Evolutionary conservation across 805 yeast genomes (phyloP).

Genomic region (Candida insectalens): DNA sequence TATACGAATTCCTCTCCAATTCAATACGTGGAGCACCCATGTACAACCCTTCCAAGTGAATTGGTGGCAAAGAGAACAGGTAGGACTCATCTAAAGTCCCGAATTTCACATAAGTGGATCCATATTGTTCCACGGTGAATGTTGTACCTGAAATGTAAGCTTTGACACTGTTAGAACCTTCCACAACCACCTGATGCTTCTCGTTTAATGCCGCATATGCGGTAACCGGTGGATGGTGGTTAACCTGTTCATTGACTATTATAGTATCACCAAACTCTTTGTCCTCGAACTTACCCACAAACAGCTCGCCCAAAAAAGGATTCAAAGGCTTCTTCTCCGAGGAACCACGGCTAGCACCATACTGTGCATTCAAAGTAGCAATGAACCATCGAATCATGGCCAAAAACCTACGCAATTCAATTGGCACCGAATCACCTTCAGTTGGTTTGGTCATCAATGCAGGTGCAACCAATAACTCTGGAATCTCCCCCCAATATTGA

Average conservation of each 20-base stretch:
- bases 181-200: conserved; percentile 54
- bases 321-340: conserved; percentile 94
- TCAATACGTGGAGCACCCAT: conserved; percentile 93
- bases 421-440: conserved; percentile 33
- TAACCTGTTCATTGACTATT: conserved; percentile 82
- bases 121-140: conserved; percentile 81
- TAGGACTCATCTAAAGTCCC: conserved; percentile 57
- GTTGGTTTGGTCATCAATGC: conserved; percentile 30
- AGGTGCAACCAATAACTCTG: conserved; percentile 73
- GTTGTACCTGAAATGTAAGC: conserved; percentile 73
- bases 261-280: conserved; percentile 63
- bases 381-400: conserved; percentile 89
- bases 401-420: conserved; percentile 57
- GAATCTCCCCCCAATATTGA: conserved; percentile 93
- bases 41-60: conserved; percentile 89
- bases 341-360: conserved; percentile 87
- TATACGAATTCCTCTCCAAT: conserved; percentile 78
- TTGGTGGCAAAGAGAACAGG: conserved; percentile 81
- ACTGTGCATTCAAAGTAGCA: conserved; percentile 85
- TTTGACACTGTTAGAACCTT: conserved; percentile 86
- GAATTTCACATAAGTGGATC: conserved; percentile 73
- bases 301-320: conserved; percentile 92
- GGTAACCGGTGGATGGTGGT: conserved; percentile 97
- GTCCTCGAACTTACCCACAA: conserved; percentile 78
- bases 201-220: conserved; percentile 79